Conservation (phyloP, 2,329 filamentous ascomycete genomes). For the Xylariaceae sp. region DNA sequence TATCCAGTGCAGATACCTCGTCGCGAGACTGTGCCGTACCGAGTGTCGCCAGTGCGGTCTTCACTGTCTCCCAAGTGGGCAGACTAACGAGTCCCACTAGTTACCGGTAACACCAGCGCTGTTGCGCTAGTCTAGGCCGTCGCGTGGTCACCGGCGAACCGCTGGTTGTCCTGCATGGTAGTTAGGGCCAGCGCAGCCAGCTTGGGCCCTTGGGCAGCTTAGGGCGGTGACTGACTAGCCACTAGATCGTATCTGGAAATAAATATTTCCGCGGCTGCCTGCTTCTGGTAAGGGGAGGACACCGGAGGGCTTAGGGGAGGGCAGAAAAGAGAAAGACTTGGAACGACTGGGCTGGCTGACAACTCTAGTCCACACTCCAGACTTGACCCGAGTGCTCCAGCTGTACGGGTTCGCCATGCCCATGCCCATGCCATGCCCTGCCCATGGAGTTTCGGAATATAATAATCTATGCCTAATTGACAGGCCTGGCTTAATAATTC, state of each 20-base stretch:
- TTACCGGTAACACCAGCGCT: not conserved
- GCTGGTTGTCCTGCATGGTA: not conserved
- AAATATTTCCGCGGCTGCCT: not conserved
- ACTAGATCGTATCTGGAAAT: slow-evolving; percentile 7
- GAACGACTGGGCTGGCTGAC: not conserved
- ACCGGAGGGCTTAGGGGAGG: no score
- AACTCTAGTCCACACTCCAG: not conserved
- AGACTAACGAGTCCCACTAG: not conserved
- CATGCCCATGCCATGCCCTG: not conserved
- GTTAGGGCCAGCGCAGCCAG: not conserved
- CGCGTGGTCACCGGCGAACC: not conserved
- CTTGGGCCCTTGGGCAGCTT: not conserved
- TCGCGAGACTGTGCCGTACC: no score
- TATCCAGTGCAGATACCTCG: no score
- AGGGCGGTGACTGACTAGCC: not conserved
- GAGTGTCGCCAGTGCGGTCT: no score
- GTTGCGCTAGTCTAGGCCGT: not conserved
- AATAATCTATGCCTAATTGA: not conserved
- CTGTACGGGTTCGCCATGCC: not conserved
- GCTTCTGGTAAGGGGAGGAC: not conserved
- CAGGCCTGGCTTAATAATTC: not conserved
- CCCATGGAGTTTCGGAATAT: no score
- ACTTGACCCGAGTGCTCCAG: no score
- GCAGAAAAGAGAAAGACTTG: not conserved
- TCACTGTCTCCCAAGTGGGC: not conserved